Conservation (phyloP, 2,329 filamentous ascomycete species). For the Fusarium sp. region DNA sequence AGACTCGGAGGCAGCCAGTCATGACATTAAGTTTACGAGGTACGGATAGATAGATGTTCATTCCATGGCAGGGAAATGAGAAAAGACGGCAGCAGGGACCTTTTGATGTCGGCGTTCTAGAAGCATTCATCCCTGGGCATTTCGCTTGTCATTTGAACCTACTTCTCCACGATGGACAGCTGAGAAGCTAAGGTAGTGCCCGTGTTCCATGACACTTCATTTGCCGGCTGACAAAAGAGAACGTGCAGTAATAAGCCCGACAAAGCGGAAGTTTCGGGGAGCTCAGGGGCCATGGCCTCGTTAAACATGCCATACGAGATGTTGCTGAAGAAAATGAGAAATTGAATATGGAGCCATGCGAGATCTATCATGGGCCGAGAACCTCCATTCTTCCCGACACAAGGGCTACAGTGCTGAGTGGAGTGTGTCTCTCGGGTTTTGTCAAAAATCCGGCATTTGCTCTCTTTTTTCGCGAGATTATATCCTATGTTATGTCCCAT, state of each 20-base stretch:
- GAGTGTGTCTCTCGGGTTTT: slow-evolving; percentile 1
- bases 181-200: background rate
- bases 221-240: slow-evolving; percentile 2
- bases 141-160: background rate
- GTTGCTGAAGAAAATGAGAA: background rate
- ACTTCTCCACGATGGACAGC: background rate
- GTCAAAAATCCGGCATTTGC: background rate
- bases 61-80: no score
- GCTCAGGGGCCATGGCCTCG: background rate
- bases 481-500: background rate
- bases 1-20: background rate
- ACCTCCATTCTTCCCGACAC: background rate
- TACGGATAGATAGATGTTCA: background rate
- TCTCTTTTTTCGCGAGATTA: slow-evolving; percentile 5
- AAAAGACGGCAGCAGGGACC: no score
- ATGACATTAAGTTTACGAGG: background rate
- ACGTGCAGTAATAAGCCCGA: background rate
- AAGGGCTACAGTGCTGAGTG: background rate
- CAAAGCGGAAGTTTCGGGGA: slow-evolving; percentile 4
- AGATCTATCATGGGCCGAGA: slow-evolving; percentile 22
- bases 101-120: no score
- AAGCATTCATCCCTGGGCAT: background rate
- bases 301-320: background rate
- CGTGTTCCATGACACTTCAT: slow-evolving; percentile 6
- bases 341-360: slow-evolving; percentile 19